Evolutionary conservation across 371 early-diverging fungal species (phyloP), one percentile per base, ranked within the genome.

Genomic region (Apophysomyces elegans): DNA sequence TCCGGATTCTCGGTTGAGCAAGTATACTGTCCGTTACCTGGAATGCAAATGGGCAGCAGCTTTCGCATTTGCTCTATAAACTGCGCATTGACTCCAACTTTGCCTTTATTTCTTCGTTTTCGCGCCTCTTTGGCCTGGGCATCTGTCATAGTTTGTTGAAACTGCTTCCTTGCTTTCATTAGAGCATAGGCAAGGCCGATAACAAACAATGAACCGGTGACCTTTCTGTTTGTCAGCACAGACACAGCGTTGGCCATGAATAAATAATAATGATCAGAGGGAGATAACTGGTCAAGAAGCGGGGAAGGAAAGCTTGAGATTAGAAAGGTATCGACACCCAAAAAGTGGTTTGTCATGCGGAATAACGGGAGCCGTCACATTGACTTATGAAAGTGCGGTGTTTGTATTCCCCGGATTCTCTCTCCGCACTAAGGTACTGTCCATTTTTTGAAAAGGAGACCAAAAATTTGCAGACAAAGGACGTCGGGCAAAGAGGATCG

Each of bases 21-120:
- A 39, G 47, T 14, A 26, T 41, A 5, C 37, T 2, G 4, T 14
- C 46, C 21, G n/a, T 44, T 74, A 77, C 84, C 89, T 38, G 92
- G 94, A 41, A 91, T 81, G 57, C 84, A 88, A 58, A 93, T 89
- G 7, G 86, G 88, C 60, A 90, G 69, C 38, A 96, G 77, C 68
- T 87, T 88, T 65, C 84, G 85, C 79, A 96, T 86, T 66, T 96
- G 91, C 47, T 90, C 93, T 18, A 93, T 62, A 69, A 93, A 93
- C 36, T 81, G 81, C 9, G 84, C 72, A 71, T 90, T 87, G 36
- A 90, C 89, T 21, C 91, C 91, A 16, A 90, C 88, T 58, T 69
- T 68, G 36, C 66, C 67, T n/a, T 70, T 69, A 39, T 67, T 70
- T 26, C 69, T 69, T 35, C 76, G 63, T 36, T 64, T 41, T 37